Conservation (phyloP, 306 rosid species). For the Echinosophora koreensis region DNA sequence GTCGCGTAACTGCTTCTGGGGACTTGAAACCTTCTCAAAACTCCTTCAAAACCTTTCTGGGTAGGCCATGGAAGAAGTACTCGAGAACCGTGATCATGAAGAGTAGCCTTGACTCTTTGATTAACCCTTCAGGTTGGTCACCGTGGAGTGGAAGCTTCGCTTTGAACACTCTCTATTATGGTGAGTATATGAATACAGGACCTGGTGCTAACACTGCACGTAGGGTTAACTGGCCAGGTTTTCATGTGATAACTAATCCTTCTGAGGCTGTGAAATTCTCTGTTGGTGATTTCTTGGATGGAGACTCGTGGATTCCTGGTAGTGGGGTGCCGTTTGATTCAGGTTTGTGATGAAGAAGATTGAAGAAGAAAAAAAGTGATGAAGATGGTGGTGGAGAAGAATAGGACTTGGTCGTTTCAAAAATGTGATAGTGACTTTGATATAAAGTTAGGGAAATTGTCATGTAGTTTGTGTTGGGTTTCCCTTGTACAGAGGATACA, state of each 20-base stretch:
- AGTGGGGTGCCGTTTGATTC: constrained; percentile 70
- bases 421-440: constrained; percentile 12
- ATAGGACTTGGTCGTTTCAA: background rate
- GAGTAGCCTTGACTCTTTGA: constrained; percentile 52
- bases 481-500: constrained; percentile 35
- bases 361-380: too few species aligned
- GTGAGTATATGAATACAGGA: constrained; percentile 72
- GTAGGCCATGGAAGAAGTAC: constrained; percentile 80
- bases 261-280: constrained; percentile 66
- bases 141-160: constrained; percentile 78
- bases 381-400: background rate
- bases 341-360: constrained; percentile 51
- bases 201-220: constrained; percentile 64
- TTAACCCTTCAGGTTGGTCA: constrained; percentile 70
- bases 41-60: constrained; percentile 59
- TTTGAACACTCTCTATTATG: constrained; percentile 67
- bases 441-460: constrained; percentile 24
- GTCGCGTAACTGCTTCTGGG: constrained; percentile 47
- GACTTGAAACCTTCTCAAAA: constrained; percentile 55
- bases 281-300: constrained; percentile 63
- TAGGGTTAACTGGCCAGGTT: constrained; percentile 79
- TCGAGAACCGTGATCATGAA: constrained; percentile 82
- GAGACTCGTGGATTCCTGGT: constrained; percentile 66
- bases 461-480: constrained; percentile 40
- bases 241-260: constrained; percentile 55